Percentiles rank a stretch among this genome's conserved stretches.
Evolutionary conservation across 225 moss, liverwort and hornwort genomes (phyloP).

Genomic region (Antitrichia curtipendula): DNA sequence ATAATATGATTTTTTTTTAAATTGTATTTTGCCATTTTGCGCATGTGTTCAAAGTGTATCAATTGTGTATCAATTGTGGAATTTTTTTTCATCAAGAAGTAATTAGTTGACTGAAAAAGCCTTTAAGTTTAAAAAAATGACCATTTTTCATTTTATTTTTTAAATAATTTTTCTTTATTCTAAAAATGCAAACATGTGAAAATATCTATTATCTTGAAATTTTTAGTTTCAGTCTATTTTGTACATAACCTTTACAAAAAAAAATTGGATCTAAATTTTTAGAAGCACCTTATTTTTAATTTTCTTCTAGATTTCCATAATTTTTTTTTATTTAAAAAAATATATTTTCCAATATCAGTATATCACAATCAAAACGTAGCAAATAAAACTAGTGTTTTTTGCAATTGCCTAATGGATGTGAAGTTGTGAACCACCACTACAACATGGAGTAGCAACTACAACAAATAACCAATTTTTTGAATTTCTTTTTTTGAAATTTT

Average conservation of each 20-base stretch:
- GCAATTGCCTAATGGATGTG: neutral
- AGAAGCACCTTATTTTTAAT: neutral
- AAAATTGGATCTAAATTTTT: neutral
- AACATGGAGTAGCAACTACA: neutral
- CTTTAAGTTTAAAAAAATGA: too few species aligned
- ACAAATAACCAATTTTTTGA: neutral
- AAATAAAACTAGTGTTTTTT: neutral
- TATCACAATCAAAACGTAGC: neutral
- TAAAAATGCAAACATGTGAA: neutral
- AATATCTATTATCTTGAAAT: neutral
- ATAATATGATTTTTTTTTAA: accelerated
- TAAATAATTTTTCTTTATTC: neutral
- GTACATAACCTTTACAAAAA: too few species aligned
- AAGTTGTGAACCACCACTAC: neutral
- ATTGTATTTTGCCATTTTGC: neutral
- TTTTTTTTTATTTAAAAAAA: neutral
- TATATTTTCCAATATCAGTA: too few species aligned
- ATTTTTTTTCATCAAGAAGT: too few species aligned
- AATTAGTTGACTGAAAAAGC: neutral
- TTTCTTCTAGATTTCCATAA: too few species aligned
- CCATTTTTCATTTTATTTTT: neutral
- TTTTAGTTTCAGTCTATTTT: neutral
- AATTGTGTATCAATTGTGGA: neutral
- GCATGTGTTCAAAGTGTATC: neutral
- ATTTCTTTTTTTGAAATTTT: too few species aligned